Conservation (phyloP, 169 alveolate genomes). For the Plasmodium gonderi region DNA sequence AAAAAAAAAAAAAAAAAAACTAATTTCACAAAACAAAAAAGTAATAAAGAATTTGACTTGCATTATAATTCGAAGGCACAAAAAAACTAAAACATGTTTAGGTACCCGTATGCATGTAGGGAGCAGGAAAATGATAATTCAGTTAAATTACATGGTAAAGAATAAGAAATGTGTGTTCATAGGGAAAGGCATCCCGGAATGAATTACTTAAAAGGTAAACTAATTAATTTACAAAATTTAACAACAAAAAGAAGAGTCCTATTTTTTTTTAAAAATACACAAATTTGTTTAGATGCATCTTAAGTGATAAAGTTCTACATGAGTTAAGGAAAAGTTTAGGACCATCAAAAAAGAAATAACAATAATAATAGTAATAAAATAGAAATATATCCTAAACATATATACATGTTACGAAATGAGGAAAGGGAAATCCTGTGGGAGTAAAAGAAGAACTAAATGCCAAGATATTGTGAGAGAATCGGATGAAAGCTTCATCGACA, state of each 20-base stretch:
- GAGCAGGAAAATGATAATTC: neutral
- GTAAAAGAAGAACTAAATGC: neutral
- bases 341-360: neutral
- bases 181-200: constrained; percentile 2
- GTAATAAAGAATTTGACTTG: no score
- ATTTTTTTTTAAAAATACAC: neutral
- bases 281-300: neutral
- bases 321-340: neutral
- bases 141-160: neutral
- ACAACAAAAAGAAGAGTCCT: neutral
- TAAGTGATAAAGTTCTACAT: neutral
- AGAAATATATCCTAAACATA: no score
- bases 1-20: neutral
- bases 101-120: neutral
- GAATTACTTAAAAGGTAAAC: neutral
- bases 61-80: no score
- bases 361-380: neutral
- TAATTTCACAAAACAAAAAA: neutral
- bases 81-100: neutral
- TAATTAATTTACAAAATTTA: neutral
- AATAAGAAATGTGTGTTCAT: neutral
- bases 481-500: neutral
- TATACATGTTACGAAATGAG: constrained; percentile 6
- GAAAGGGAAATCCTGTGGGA: neutral
- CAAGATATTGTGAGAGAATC: neutral